These are phyloP conservation scores for Yarrowia divulgata DNA, from an alignment of 805 yeast genomes.

Conservation along the genomic window DNA sequence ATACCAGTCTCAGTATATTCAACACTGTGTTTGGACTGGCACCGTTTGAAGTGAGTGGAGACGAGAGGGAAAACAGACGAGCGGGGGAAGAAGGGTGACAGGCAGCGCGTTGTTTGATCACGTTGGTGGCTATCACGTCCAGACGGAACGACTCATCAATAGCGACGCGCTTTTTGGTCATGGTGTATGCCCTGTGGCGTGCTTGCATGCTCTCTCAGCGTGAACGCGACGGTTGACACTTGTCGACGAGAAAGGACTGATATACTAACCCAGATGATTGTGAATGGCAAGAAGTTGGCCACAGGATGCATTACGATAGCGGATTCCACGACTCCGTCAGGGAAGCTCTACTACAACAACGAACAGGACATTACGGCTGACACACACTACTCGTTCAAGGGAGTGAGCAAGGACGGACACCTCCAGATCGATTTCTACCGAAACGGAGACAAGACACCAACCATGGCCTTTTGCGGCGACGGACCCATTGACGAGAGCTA, in stretches of 20 bases:
- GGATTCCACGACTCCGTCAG: constrained; percentile 38
- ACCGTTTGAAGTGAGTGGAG: constrained; percentile 43
- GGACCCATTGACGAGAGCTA: constrained; percentile 39
- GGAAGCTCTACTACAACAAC: constrained; percentile 44
- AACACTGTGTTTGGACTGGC: constrained; percentile 45
- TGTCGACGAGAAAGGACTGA: constrained; percentile 11
- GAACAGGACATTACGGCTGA: constrained; percentile 42
- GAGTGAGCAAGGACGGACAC: constrained; percentile 41
- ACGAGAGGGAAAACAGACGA: constrained; percentile 21
- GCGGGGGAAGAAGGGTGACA: background rate
- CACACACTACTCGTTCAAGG: constrained; percentile 43
- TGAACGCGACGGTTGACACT: background rate
- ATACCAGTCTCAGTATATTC: constrained; percentile 40
- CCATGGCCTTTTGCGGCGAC: constrained; percentile 41
- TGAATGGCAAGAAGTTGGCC: constrained; percentile 41
- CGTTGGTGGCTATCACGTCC: no score
- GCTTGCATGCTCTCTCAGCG: background rate
- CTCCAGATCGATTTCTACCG: constrained; percentile 42
- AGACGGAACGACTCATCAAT: no score
- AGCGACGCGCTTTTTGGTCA: background rate
- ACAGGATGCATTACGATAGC: constrained; percentile 42
- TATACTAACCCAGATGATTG: constrained; percentile 45
- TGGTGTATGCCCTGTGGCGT: background rate
- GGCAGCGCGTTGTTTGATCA: background rate
- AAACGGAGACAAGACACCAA: constrained; percentile 40